These are phyloP conservation scores for Cylindricascospora bacillispora DNA, from an alignment of 1,139 yeast species.

Conservation along the genomic window DNA sequence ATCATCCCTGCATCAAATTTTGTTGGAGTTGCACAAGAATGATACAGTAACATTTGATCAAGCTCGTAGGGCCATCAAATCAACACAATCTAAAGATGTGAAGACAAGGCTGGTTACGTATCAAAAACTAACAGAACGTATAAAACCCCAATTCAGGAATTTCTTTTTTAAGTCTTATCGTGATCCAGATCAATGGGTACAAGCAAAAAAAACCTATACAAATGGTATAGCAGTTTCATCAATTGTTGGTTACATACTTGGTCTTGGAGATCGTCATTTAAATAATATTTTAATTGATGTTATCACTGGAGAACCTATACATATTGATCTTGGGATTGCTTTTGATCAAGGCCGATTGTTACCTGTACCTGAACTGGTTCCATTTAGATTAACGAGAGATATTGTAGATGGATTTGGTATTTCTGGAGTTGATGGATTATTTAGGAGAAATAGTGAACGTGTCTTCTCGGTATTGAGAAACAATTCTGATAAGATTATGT, in stretches of 20 bases:
- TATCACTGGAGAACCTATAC: conserved; percentile 78
- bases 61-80: conserved; percentile 58
- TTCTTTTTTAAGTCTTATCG: conserved; percentile 63
- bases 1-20: conserved; percentile 52
- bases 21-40: conserved; percentile 45
- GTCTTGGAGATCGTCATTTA: conserved; percentile 91
- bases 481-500: conserved; percentile 57
- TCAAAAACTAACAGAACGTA: conserved; percentile 34
- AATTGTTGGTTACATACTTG: conserved; percentile 75
- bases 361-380: conserved; percentile 86
- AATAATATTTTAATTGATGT: conserved; percentile 79
- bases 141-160: conserved; percentile 54
- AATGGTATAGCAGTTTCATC: conserved; percentile 78
- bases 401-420: conserved; percentile 88
- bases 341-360: conserved; percentile 82
- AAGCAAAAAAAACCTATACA: conserved; percentile 50
- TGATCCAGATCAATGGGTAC: conserved; percentile 63
- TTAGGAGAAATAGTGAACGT: conserved; percentile 58
- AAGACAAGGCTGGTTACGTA: conserved; percentile 40
- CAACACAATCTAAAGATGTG: conserved; percentile 36
- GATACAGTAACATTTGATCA: conserved; percentile 38
- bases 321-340: conserved; percentile 91
- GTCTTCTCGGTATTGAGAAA: conserved; percentile 56
- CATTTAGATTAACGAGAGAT: conserved; percentile 84
- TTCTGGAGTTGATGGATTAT: conserved; percentile 68